Evolutionary conservation across 179 eudicot species (phyloP).

Genomic region (Drosera spatulata): DNA sequence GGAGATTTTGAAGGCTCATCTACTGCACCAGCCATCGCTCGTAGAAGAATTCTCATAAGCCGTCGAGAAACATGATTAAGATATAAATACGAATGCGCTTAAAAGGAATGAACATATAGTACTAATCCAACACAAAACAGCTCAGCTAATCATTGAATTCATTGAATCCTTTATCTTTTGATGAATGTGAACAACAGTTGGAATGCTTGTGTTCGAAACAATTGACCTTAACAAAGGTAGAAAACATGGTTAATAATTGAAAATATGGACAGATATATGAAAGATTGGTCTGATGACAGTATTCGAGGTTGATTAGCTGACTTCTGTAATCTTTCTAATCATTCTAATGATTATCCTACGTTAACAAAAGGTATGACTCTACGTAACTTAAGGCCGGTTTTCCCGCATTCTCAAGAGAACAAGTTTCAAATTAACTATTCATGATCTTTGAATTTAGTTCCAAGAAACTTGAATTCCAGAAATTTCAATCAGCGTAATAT

Average conservation of each 20-base stretch:
- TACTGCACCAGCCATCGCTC: conserved; percentile 1
- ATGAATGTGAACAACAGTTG: neutral
- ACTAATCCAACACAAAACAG: neutral
- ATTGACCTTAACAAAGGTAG: neutral
- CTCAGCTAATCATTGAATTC: neutral
- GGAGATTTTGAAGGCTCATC: neutral
- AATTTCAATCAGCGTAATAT: no score
- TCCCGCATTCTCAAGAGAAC: no score
- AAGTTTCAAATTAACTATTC: no score
- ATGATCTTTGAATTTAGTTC: no score
- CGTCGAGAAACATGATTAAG: neutral
- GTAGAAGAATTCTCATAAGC: neutral
- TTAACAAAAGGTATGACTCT: no score
- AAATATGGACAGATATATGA: neutral
- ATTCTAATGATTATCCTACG: no score
- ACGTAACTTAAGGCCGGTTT: no score
- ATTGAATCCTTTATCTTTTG: neutral
- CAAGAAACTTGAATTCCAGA: no score
- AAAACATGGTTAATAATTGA: neutral
- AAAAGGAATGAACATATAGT: neutral
- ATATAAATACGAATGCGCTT: neutral
- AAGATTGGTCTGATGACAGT: neutral
- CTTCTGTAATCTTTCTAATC: neutral
- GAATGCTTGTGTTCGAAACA: neutral
- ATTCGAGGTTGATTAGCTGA: neutral